These are phyloP conservation scores for Ceratocystis eucalypticola DNA, from an alignment of 2,329 filamentous ascomycete genomes.

Conservation along the genomic window DNA sequence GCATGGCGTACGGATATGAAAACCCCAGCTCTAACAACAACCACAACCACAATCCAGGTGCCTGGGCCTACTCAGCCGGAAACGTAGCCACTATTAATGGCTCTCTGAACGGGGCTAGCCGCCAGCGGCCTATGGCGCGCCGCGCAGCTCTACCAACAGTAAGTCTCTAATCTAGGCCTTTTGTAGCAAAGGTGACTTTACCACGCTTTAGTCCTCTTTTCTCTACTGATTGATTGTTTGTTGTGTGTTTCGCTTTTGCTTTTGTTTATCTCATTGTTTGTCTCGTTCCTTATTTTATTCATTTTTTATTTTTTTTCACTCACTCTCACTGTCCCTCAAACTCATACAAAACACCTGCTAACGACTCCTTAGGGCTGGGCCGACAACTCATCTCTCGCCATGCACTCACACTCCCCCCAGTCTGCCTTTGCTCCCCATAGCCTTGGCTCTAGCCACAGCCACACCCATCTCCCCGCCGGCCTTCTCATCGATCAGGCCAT, in stretches of 20 bases:
- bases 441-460: slow-evolving; percentile 28
- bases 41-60: neutral
- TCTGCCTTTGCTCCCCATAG: slow-evolving; percentile 27
- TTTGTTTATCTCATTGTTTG: no score
- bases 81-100: slow-evolving; percentile 51
- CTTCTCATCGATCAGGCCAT: slow-evolving; percentile 32
- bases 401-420: slow-evolving; percentile 27
- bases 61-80: slow-evolving; percentile 59
- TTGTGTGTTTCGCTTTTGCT: no score
- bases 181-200: no score
- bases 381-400: slow-evolving; percentile 33
- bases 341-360: slow-evolving; percentile 20
- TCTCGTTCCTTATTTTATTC: no score
- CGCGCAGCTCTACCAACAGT: slow-evolving; percentile 59
- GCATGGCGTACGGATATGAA: slow-evolving; percentile 38
- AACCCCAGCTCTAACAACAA: slow-evolving; percentile 48
- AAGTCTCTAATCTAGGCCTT: slow-evolving; percentile 29
- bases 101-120: slow-evolving; percentile 49
- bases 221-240: no score
- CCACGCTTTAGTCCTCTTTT: no score
- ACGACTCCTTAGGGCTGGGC: slow-evolving; percentile 35
- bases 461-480: slow-evolving; percentile 29
- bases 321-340: slow-evolving; percentile 5
- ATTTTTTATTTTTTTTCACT: neutral
- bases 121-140: slow-evolving; percentile 42